A percentile compares a stretch with the other conserved stretches of the same genome.
phyloP scores from a whole-genome alignment of 805 yeast species.

The Monosporozyma servazzii region DNA sequence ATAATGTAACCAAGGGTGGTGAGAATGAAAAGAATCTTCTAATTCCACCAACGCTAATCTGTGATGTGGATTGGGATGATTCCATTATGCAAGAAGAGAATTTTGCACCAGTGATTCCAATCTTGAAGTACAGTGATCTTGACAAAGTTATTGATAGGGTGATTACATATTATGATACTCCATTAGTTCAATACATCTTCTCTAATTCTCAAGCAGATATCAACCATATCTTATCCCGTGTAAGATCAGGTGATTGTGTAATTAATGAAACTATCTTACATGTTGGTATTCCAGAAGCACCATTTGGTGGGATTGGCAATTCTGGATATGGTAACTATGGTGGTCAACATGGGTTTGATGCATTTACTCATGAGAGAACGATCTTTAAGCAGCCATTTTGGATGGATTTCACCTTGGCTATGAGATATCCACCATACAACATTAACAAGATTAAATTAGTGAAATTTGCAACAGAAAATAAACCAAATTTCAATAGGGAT shows the following conservation, averaged over 20 bases:
- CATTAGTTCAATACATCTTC: slow-evolving; percentile 73
- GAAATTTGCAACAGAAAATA: slow-evolving; percentile 23
- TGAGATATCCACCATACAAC: slow-evolving; percentile 59
- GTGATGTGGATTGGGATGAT: slow-evolving; percentile 56
- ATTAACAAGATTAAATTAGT: slow-evolving; percentile 27
- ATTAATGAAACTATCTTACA: slow-evolving; percentile 69
- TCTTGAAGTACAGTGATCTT: slow-evolving; percentile 44
- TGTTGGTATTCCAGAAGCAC: slow-evolving; percentile 56
- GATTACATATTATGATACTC: slow-evolving; percentile 51
- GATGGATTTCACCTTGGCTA: slow-evolving; percentile 48
- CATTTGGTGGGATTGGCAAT: slow-evolving; percentile 86
- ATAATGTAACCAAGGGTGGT: slow-evolving; percentile 20
- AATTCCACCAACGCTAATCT: slow-evolving; percentile 68
- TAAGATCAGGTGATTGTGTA: slow-evolving; percentile 65
- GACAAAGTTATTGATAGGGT: slow-evolving; percentile 38
- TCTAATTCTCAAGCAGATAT: slow-evolving; percentile 40
- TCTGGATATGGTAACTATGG: slow-evolving; percentile 84
- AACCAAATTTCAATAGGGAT: slow-evolving; percentile 31
- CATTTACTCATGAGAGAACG: slow-evolving; percentile 73
- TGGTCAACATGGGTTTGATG: slow-evolving; percentile 56
- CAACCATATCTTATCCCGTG: slow-evolving; percentile 37
- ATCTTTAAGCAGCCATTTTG: slow-evolving; percentile 54
- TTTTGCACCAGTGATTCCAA: slow-evolving; percentile 81
- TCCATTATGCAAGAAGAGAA: slow-evolving; percentile 64
- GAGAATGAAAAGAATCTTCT: slow-evolving; percentile 32